Percentiles rank a stretch among this genome's conserved stretches.
These are phyloP conservation scores for Mrakia hoshinonis DNA, from an alignment of 768 basidiomycete genomes.

Conservation along the genomic window DNA sequence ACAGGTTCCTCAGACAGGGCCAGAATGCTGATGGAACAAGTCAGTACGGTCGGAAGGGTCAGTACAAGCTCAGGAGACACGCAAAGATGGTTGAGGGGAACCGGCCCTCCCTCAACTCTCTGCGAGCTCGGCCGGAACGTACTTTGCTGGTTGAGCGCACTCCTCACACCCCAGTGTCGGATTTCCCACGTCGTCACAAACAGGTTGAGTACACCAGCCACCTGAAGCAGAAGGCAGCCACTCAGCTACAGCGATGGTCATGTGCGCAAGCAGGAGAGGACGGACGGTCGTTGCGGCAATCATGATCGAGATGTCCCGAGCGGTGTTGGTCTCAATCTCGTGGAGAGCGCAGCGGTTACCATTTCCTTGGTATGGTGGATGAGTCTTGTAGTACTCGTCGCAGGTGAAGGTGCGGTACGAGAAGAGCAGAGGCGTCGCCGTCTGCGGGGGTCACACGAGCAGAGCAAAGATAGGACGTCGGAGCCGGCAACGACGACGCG, in stretches of 20 bases:
- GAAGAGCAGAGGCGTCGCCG: constrained; percentile 37
- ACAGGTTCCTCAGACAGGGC: constrained; percentile 36
- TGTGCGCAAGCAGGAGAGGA: constrained; percentile 3
- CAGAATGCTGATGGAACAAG: constrained; percentile 26
- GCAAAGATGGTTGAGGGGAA: no score
- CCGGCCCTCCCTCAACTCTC: no score
- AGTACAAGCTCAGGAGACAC: not conserved
- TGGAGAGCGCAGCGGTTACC: constrained; percentile 35
- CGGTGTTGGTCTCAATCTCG: constrained; percentile 34
- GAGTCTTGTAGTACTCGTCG: constrained; percentile 36
- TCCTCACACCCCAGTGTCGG: constrained; percentile 33
- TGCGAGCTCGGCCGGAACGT: no score
- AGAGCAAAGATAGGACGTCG: not conserved
- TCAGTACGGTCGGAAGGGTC: not conserved
- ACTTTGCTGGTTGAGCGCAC: constrained; percentile 37
- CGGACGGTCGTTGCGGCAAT: constrained; percentile 32
- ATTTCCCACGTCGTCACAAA: constrained; percentile 33
- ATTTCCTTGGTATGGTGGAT: constrained; percentile 22
- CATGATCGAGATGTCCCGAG: constrained; percentile 34
- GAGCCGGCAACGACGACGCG: no score
- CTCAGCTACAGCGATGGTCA: not conserved
- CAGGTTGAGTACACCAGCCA: constrained; percentile 36
- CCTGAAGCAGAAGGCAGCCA: not conserved
- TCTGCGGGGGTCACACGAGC: constrained; percentile 15
- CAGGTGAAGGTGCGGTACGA: constrained; percentile 37